Evolutionary conservation across 306 rosid species (phyloP), one percentile per base, ranked within the genome.

Genomic region (Cucurbita argyrosperma): DNA sequence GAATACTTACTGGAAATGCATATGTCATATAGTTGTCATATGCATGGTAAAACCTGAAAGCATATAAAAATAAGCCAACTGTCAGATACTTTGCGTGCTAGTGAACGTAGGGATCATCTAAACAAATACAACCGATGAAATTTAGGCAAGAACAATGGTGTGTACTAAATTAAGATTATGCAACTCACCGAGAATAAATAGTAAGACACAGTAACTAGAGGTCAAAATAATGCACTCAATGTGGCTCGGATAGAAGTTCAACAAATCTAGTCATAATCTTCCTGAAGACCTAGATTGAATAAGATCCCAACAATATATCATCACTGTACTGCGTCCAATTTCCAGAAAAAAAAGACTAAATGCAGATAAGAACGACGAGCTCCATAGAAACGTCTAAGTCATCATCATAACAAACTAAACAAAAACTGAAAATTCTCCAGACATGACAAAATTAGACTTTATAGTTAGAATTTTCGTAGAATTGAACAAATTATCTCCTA

Each of bases 21-120:
- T 94, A 76, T 74, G 70, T 80, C 97, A 94, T 91, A 79, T 94
- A 89, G 86, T 91, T 94, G 85, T 89, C 96, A 80, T 94, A 89
- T 0, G 97, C 98, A 78, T 94, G 98, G 78, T 89, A 89, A 84
- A 94, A 94, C 98, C 96, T 90, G 81, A 75, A 78, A 77, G 59
- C 72, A 75, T 18, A 45, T 30, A 61, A 30, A 76, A 77, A 49
- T 54, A 74, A 23, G 15, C 52, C 52, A 56, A 74, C 77, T 42
- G 38, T 21, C 11, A 65, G 38, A 42, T 10, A 43, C 35, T 65
- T 9, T 2, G 12, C 10, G 21, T 45, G 30, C 57, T 18, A 43
- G 70, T 60, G 4, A 50, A 52, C 8, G 35, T 9, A 47, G 35
- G 12, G 59, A 40, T 15, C 61, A 10, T 38, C 63, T 71, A 52